Percentiles rank a stretch among this genome's conserved stretches.
These are phyloP conservation scores for Backusella tuberculispora DNA, from an alignment of 192 early-diverging fungal species.

Conservation along the genomic window DNA sequence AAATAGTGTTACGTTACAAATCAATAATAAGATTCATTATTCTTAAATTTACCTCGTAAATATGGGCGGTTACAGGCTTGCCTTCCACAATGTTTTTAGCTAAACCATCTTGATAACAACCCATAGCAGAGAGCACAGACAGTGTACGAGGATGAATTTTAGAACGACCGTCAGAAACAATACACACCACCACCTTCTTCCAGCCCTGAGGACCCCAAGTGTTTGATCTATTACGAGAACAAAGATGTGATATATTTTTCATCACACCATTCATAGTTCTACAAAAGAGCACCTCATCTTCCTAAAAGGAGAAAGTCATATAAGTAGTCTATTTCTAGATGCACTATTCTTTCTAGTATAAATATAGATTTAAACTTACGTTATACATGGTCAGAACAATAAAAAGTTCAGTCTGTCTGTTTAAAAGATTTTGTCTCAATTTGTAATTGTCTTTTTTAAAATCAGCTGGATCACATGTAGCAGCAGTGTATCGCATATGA, in stretches of 20 bases:
- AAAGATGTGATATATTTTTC: constrained; percentile 85
- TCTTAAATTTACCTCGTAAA: constrained; percentile 58
- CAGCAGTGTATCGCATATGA: constrained; percentile 76
- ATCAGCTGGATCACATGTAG: constrained; percentile 68
- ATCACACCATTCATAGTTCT: constrained; percentile 86
- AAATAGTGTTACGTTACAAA: background rate
- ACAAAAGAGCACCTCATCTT: constrained; percentile 90
- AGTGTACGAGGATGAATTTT: constrained; percentile 68
- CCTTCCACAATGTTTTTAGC: constrained; percentile 66
- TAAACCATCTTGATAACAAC: constrained; percentile 76
- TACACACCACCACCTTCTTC: constrained; percentile 80
- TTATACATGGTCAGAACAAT: constrained; percentile 82
- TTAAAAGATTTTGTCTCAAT: constrained; percentile 57
- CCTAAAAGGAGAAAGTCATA: constrained; percentile 44
- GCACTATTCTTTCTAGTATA: background rate
- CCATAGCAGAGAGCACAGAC: constrained; percentile 73
- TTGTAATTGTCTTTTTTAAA: constrained; percentile 63
- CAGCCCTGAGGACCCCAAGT: constrained; percentile 75
- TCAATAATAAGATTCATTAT: constrained; percentile 10
- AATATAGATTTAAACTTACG: constrained; percentile 45
- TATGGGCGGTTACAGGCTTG: constrained; percentile 64
- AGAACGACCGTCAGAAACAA: constrained; percentile 78
- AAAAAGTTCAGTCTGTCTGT: constrained; percentile 65
- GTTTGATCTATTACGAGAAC: constrained; percentile 61
- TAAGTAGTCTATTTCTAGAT: background rate